Percentiles rank a stretch among this genome's conserved stretches.
Conservation (phyloP, 306 rosid species). For the Prunus mume region DNA sequence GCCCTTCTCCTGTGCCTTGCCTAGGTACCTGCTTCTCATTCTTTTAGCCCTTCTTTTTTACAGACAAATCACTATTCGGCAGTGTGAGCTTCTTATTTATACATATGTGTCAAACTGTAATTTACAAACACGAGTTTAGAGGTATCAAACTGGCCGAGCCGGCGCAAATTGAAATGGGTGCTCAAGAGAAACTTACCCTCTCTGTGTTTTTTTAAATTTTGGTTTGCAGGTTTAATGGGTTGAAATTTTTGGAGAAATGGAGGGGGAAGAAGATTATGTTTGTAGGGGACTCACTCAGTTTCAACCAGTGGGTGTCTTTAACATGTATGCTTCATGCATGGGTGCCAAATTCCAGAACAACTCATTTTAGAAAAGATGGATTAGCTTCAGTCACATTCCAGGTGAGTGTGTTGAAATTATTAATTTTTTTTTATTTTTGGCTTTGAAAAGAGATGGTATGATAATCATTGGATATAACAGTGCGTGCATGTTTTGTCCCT, state of each 20-base stretch:
- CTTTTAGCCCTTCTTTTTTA: too few species aligned
- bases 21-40: conserved; percentile 45
- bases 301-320: conserved; percentile 81
- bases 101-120: background rate
- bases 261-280: conserved; percentile 96
- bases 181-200: background rate
- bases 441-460: background rate
- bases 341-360: conserved; percentile 63
- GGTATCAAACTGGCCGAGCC: background rate
- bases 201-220: background rate
- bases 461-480: conserved; percentile 19
- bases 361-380: conserved; percentile 36
- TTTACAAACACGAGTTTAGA: background rate
- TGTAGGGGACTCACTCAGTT: conserved; percentile 89
- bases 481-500: conserved; percentile 13
- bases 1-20: conserved; percentile 68
- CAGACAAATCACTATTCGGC: too few species aligned
- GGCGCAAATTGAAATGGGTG: background rate
- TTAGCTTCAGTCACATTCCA: conserved; percentile 65
- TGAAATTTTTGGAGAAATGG: conserved; percentile 55
- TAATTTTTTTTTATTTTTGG: background rate
- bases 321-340: conserved; percentile 85
- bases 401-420: conserved; percentile 29
- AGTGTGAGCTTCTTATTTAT: too few species aligned
- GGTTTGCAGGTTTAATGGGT: conserved; percentile 69